A percentile compares a stretch with the other conserved stretches of the same genome.
phyloP scores from a whole-genome alignment of 805 yeast species.

The Ogataea ganodermae region DNA sequence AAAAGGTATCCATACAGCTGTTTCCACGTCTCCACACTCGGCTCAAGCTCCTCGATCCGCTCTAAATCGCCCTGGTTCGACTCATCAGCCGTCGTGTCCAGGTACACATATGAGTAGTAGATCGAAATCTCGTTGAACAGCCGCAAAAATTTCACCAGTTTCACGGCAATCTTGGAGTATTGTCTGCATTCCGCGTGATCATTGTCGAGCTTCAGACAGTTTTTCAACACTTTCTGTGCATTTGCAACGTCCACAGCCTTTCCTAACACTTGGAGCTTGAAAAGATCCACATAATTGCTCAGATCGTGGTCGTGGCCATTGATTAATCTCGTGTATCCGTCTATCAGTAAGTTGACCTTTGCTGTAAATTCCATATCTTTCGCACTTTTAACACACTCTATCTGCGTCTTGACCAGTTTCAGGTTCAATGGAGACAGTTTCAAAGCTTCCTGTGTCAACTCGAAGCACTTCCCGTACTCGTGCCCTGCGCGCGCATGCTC shows the following conservation, averaged over 20 bases:
- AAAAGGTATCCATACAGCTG: slow-evolving; percentile 40
- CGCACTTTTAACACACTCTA: slow-evolving; percentile 28
- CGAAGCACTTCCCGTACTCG: slow-evolving; percentile 32
- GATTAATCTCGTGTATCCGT: slow-evolving; percentile 28
- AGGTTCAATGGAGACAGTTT: slow-evolving; percentile 47
- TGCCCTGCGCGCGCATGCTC: background rate
- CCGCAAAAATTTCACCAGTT: slow-evolving; percentile 42
- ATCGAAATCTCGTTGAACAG: slow-evolving; percentile 47
- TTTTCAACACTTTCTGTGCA: slow-evolving; percentile 33
- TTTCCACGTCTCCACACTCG: slow-evolving; percentile 45
- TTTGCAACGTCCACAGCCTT: slow-evolving; percentile 18
- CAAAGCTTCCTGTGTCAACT: slow-evolving; percentile 37
- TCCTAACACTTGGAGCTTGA: slow-evolving; percentile 33
- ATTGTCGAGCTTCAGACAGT: slow-evolving; percentile 77
- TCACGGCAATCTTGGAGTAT: slow-evolving; percentile 53
- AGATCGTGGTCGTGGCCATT: slow-evolving; percentile 23
- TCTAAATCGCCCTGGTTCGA: slow-evolving; percentile 27
- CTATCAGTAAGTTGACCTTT: slow-evolving; percentile 25
- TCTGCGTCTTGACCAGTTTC: slow-evolving; percentile 37
- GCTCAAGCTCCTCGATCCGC: slow-evolving; percentile 38
- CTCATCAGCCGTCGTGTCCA: slow-evolving; percentile 34
- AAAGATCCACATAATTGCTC: slow-evolving; percentile 27
- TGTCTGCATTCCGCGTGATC: slow-evolving; percentile 63
- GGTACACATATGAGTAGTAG: slow-evolving; percentile 39
- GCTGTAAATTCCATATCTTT: slow-evolving; percentile 17